Conservation (phyloP, 768 basidiomycete genomes). For the Xanthoconium stramineum region DNA sequence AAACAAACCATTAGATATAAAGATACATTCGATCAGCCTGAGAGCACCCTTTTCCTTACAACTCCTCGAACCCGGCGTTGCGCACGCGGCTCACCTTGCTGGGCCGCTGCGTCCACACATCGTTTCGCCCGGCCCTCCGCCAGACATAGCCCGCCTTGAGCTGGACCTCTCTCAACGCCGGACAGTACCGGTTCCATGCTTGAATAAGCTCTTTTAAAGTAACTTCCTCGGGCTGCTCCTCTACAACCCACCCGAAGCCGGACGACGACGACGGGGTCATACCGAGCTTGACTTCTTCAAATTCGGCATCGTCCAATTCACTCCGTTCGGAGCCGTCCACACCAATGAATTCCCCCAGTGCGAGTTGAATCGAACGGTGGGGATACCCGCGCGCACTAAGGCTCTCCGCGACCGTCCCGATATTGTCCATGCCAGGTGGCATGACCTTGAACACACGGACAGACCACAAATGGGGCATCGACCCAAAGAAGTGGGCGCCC, state of each 20-base stretch:
- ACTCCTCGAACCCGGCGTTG: slow-evolving; percentile 19
- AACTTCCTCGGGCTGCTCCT: slow-evolving; percentile 22
- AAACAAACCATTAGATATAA: too few species aligned
- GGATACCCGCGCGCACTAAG: slow-evolving; percentile 8
- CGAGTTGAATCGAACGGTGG: slow-evolving; percentile 9
- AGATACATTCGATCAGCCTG: too few species aligned
- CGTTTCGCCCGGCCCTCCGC: slow-evolving; percentile 36
- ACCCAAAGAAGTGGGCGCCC: slow-evolving; percentile 41
- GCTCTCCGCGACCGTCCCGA: slow-evolving; percentile 1
- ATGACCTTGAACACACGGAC: slow-evolving; percentile 37
- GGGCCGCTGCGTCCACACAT: slow-evolving; percentile 33
- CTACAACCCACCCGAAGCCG: neutral
- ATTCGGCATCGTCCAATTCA: slow-evolving; percentile 22
- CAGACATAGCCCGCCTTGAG: slow-evolving; percentile 39
- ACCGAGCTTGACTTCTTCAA: slow-evolving; percentile 16
- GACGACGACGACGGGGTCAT: neutral
- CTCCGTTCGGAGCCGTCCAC: slow-evolving; percentile 10
- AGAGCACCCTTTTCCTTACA: neutral
- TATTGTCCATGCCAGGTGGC: slow-evolving; percentile 12
- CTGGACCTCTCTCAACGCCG: slow-evolving; percentile 38
- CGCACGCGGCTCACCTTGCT: slow-evolving; percentile 7
- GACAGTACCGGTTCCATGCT: slow-evolving; percentile 44
- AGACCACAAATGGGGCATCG: slow-evolving; percentile 35
- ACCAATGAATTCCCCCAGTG: slow-evolving; percentile 9
- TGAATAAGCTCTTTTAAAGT: slow-evolving; percentile 37